phyloP scores from a whole-genome alignment of 306 rosid species.

The Sicyos baderoa region DNA sequence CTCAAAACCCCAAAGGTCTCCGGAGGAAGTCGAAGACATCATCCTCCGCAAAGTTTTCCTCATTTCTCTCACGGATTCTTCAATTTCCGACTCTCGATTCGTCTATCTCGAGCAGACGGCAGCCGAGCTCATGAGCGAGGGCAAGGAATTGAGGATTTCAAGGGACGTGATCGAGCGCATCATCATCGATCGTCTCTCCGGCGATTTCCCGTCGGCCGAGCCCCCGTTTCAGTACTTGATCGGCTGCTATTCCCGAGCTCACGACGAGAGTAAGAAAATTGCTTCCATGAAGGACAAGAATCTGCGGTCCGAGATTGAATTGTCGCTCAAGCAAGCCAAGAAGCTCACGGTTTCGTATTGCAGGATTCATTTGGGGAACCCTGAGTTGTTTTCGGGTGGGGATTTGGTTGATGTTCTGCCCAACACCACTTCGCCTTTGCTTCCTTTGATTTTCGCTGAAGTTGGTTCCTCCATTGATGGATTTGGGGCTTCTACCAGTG shows the following conservation, averaged over 20 bases:
- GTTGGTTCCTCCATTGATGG: slow-evolving; percentile 43
- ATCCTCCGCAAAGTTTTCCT: slow-evolving; percentile 74
- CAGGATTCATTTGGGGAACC: slow-evolving; percentile 67
- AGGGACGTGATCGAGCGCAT: slow-evolving; percentile 67
- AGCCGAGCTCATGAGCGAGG: slow-evolving; percentile 86
- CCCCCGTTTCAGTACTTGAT: slow-evolving; percentile 60
- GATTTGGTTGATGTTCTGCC: slow-evolving; percentile 5
- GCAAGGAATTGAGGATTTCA: slow-evolving; percentile 50
- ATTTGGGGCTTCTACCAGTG: slow-evolving; percentile 40
- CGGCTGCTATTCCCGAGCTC: slow-evolving; percentile 71
- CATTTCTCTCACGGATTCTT: slow-evolving; percentile 37
- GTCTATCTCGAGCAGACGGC: slow-evolving; percentile 72
- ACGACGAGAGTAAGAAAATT: slow-evolving; percentile 68
- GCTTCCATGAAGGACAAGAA: slow-evolving; percentile 59
- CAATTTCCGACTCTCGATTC: slow-evolving; percentile 40
- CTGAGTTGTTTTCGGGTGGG: slow-evolving; percentile 48
- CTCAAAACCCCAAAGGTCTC: slow-evolving; percentile 64
- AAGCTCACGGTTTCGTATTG: slow-evolving; percentile 68
- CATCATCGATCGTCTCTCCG: slow-evolving; percentile 72
- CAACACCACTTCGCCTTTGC: slow-evolving; percentile 42
- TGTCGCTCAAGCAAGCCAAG: slow-evolving; percentile 53
- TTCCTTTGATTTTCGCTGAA: slow-evolving; percentile 63
- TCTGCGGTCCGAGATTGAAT: slow-evolving; percentile 52
- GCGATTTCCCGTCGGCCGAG: slow-evolving; percentile 31
- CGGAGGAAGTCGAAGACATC: slow-evolving; percentile 72